phyloP scores from a whole-genome alignment of 768 basidiomycete species.

The Mycena floridula region DNA sequence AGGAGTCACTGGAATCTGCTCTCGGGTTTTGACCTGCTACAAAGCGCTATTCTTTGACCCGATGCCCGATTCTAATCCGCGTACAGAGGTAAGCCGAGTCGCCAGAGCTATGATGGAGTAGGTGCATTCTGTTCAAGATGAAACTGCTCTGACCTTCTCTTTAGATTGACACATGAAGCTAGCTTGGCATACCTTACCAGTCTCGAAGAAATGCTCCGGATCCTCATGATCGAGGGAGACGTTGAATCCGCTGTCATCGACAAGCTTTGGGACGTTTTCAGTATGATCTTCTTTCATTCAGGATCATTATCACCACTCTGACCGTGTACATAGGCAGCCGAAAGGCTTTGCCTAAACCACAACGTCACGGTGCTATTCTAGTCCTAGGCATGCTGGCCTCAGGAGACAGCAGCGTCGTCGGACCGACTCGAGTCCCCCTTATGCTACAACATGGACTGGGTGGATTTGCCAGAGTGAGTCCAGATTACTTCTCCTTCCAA shows the following conservation, averaged over 20 bases:
- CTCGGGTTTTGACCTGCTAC: slow-evolving; percentile 86
- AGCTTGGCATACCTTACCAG: slow-evolving; percentile 94
- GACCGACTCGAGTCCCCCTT: slow-evolving; percentile 74
- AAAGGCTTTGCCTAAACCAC: slow-evolving; percentile 67
- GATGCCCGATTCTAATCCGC: slow-evolving; percentile 63
- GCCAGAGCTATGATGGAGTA: slow-evolving; percentile 98
- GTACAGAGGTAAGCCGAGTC: slow-evolving; percentile 86
- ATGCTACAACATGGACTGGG: slow-evolving; percentile 87
- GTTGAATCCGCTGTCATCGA: slow-evolving; percentile 80
- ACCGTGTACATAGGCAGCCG: slow-evolving; percentile 52
- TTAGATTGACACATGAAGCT: slow-evolving; percentile 83
- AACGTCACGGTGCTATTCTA: slow-evolving; percentile 92
- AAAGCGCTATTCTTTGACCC: slow-evolving; percentile 84
- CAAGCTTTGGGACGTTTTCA: slow-evolving; percentile 95
- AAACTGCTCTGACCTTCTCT: not conserved
- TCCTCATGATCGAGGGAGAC: slow-evolving; percentile 87
- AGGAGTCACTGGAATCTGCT: slow-evolving; percentile 84
- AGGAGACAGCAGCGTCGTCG: slow-evolving; percentile 68
- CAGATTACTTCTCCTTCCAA: not conserved
- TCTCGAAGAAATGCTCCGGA: slow-evolving; percentile 93
- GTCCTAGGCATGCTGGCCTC: slow-evolving; percentile 96
- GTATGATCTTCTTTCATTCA: slow-evolving; percentile 46
- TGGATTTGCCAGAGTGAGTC: slow-evolving; percentile 71
- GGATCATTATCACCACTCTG: too few species aligned
- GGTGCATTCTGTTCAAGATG: slow-evolving; percentile 15